Evolutionary conservation across 1,284 basidiomycete species (phyloP).

Genomic region (Microbotryum intermedium): DNA sequence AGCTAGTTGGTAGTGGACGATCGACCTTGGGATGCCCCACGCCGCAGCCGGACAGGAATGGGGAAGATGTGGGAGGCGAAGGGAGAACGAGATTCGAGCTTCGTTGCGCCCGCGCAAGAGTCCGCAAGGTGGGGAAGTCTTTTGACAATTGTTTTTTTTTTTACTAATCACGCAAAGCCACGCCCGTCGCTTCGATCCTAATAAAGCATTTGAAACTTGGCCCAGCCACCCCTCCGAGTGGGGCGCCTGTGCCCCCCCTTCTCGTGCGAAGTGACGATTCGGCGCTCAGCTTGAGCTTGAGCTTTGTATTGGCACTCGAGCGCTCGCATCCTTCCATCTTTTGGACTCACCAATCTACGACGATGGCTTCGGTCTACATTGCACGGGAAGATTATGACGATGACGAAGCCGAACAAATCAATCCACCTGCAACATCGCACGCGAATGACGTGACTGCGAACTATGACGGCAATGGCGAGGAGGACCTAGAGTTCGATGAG

Average conservation of each 20-base stretch:
- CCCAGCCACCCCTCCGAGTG: too few relatives aligned
- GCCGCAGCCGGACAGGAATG: too few relatives aligned
- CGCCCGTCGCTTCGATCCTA: too few relatives aligned
- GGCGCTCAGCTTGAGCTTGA: too few relatives aligned
- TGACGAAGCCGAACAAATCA: not conserved
- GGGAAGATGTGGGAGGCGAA: not conserved
- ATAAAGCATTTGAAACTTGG: too few relatives aligned
- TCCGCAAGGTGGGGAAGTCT: too few relatives aligned
- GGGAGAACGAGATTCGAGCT: not conserved
- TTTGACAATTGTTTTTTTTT: too few relatives aligned
- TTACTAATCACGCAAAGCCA: too few relatives aligned
- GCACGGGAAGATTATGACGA: constrained; percentile 3
- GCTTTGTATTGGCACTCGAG: not conserved
- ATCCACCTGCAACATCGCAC: not conserved
- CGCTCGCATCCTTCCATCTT: not conserved
- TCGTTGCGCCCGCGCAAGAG: not conserved
- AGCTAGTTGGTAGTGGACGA: too few relatives aligned
- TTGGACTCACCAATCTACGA: not conserved
- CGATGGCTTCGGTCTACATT: not conserved
- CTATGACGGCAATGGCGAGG: not conserved
- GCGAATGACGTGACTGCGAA: not conserved
- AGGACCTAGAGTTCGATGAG: not conserved
- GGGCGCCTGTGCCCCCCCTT: too few relatives aligned
- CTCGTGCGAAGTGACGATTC: too few relatives aligned
- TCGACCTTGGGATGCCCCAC: too few relatives aligned